Evolutionary conservation across 768 basidiomycete species (phyloP).

Genomic region (Dendrothele bispora): DNA sequence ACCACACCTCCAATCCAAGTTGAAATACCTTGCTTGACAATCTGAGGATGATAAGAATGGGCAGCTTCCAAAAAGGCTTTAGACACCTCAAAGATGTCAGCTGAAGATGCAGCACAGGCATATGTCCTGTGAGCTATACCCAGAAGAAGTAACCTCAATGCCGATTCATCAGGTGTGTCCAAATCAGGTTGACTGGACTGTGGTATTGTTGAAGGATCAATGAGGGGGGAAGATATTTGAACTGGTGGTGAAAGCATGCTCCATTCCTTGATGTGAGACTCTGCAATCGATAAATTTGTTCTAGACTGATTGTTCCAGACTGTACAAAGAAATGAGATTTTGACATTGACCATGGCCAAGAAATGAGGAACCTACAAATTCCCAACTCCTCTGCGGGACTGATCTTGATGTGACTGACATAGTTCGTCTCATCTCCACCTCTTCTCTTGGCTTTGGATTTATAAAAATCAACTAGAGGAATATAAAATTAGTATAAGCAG

Average conservation of each 20-base stretch:
- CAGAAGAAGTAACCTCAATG: slow-evolving; percentile 65
- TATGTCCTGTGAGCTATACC: slow-evolving; percentile 66
- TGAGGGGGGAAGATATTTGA: slow-evolving; percentile 29
- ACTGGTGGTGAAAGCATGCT: slow-evolving; percentile 47
- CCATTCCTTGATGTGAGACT: slow-evolving; percentile 60
- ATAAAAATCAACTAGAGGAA: slow-evolving; percentile 64
- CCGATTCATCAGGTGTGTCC: slow-evolving; percentile 71
- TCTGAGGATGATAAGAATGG: slow-evolving; percentile 32
- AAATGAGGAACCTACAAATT: slow-evolving; percentile 51
- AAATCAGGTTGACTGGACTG: too few species aligned
- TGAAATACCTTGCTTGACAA: slow-evolving; percentile 53
- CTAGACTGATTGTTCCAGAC: slow-evolving; percentile 83
- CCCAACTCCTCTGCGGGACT: slow-evolving; percentile 75
- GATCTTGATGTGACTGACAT: slow-evolving; percentile 57
- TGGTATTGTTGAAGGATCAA: slow-evolving; percentile 1
- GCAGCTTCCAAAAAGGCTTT: slow-evolving; percentile 42
- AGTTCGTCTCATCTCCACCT: slow-evolving; percentile 53
- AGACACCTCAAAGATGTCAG: slow-evolving; percentile 22
- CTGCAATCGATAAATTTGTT: slow-evolving; percentile 50
- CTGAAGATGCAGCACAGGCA: too few species aligned
- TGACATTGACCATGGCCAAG: background rate
- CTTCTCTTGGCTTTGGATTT: slow-evolving; percentile 61
- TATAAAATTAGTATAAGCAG: slow-evolving; percentile 1
- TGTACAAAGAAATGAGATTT: slow-evolving; percentile 22
- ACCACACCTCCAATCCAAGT: slow-evolving; percentile 71